A percentile compares a stretch with the other conserved stretches of the same genome.
phyloP scores from a whole-genome alignment of 2,329 filamentous ascomycete genomes.

The Phaeomoniella chlamydospora region DNA sequence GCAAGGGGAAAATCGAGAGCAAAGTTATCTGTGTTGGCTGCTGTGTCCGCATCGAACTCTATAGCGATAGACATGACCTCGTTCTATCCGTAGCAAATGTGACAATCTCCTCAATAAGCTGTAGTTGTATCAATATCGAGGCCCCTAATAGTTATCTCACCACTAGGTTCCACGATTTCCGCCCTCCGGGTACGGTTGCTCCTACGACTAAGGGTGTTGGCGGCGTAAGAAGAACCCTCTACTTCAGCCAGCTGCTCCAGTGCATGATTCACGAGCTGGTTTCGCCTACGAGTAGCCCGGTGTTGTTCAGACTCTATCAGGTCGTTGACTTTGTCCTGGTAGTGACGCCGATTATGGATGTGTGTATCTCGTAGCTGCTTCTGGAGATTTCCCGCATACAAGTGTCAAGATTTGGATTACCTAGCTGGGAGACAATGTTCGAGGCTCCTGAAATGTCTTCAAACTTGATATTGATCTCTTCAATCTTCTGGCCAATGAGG shows the following conservation, averaged over 20 bases:
- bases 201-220: neutral
- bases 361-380: neutral
- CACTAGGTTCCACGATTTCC: slow-evolving; percentile 65
- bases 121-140: neutral
- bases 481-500: neutral
- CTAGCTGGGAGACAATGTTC: neutral
- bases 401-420: neutral
- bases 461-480: neutral
- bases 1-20: neutral
- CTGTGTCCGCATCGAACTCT: neutral
- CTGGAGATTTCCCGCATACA: neutral
- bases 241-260: neutral
- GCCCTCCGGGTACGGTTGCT: slow-evolving; percentile 61
- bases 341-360: neutral
- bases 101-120: neutral
- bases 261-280: neutral
- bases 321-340: neutral
- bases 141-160: slow-evolving; percentile 2
- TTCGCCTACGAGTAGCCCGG: neutral
- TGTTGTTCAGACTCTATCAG: neutral
- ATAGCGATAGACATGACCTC: neutral
- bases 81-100: neutral
- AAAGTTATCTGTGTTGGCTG: neutral
- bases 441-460: neutral
- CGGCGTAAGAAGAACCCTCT: neutral